Percentiles rank a stretch among this genome's conserved stretches.
These are phyloP conservation scores for Coemansia sp. DNA, from an alignment of 192 early-diverging fungal species.

Conservation along the genomic window DNA sequence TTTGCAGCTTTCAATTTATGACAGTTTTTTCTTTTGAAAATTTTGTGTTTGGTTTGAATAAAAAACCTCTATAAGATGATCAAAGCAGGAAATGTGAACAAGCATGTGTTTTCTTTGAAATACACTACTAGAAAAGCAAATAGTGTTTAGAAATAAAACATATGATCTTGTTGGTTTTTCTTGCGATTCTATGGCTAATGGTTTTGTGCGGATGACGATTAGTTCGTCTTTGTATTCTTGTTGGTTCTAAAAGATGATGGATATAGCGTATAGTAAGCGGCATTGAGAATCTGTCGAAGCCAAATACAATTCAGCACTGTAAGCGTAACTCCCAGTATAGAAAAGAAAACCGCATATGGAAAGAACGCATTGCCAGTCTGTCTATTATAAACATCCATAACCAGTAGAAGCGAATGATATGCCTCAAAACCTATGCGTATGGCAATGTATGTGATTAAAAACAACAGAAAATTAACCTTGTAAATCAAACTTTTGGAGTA, in stretches of 20 bases:
- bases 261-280: conserved; percentile 35
- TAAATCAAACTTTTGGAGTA: conserved; percentile 18
- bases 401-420: conserved; percentile 28
- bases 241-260: background rate
- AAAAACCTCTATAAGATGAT: too few relatives aligned
- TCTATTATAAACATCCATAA: conserved; percentile 2
- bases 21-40: too few relatives aligned
- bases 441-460: conserved; percentile 20
- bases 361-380: conserved; percentile 22
- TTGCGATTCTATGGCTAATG: background rate
- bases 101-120: background rate
- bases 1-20: background rate
- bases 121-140: background rate
- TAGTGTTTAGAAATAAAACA: background rate
- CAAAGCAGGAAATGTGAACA: too few relatives aligned
- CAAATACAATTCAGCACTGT: conserved; percentile 42
- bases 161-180: background rate
- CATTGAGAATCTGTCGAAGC: conserved; percentile 39
- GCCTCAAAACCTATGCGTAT: conserved; percentile 42
- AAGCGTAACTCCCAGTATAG: conserved; percentile 33
- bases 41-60: too few relatives aligned
- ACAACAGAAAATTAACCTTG: conserved; percentile 40
- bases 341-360: conserved; percentile 43
- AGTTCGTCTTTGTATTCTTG: background rate
- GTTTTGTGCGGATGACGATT: background rate